Base-by-base conservation (phyloP, 768 basidiomycete genomes). In the Pilatotrama ljubarskyi region DNA sequence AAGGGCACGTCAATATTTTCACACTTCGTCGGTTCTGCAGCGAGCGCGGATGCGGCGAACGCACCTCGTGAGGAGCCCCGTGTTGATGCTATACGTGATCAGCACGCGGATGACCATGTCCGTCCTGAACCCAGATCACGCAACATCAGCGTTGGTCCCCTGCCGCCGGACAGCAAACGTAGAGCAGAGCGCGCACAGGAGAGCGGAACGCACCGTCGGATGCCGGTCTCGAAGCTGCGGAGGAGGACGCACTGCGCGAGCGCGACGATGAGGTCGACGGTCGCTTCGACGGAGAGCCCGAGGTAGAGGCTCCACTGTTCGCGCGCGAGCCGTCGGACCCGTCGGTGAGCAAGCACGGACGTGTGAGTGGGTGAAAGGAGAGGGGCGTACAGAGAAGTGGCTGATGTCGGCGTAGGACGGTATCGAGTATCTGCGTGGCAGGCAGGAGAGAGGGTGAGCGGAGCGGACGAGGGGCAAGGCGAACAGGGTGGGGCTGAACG, bases 271-370 rank as follows among this genome's bases (percentile, higher is more conserved):
- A 56, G 13, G 44, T 62, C 64, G 15, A 48, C 49, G 10, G 56
- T 32, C 6, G 51, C 60, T 53, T 65, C 64, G 20, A 58, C 51
- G 10, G 46, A 48, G 14, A 65, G 58, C 11, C 64, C 64, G 24
- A 59, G 47, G 38, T 65, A 65, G 9, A 65, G 54, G 40, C 64
- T 65, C 64, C 64, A 65, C 60, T 61, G 36, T 32, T 32, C 29
- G 29, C 29, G n/a, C 29, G 29, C 4, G 4, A 37, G 3, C 38
- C 3, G 5, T 5, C 38, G n/a, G 6, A 29, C 10, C 4, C 7
- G 15, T 3, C 11, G 7, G 50, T 51, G 15, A 59, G 42, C 25
- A 25, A 13, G 11, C 15, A 20, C 18, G 11, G 50, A 10, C 11
- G 7, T 4, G 10, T 15, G 43, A 24, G 29, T n/a, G 11, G 5